These are phyloP conservation scores for Stenocarpella maydis DNA, from an alignment of 2,329 filamentous ascomycete genomes.

Conservation along the genomic window DNA sequence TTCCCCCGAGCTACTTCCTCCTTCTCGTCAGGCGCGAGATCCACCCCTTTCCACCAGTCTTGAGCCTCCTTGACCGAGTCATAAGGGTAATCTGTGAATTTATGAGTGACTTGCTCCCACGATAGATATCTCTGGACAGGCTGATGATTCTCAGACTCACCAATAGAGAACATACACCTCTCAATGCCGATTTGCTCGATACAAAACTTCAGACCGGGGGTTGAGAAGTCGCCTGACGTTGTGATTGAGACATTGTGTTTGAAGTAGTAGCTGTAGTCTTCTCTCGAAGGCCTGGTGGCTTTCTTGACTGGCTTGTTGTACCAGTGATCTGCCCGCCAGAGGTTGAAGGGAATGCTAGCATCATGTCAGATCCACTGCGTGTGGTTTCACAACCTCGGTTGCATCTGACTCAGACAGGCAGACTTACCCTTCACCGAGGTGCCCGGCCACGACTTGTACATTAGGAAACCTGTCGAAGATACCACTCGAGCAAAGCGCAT, in stretches of 20 bases:
- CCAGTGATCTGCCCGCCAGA: conserved; percentile 51
- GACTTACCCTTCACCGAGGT: conserved; percentile 52
- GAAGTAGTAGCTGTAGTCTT: conserved; percentile 52
- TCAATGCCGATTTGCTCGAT: conserved; percentile 49
- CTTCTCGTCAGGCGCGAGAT: conserved; percentile 42
- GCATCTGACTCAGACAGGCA: conserved; percentile 28
- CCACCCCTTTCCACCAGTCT: conserved; percentile 45
- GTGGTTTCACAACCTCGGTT: not conserved
- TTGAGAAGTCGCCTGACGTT: conserved; percentile 52
- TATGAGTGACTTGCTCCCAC: conserved; percentile 21
- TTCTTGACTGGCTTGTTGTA: conserved; percentile 53
- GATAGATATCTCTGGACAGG: too few relatives aligned
- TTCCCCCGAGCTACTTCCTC: conserved; percentile 42
- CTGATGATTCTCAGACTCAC: conserved; percentile 39
- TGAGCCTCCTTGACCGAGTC: conserved; percentile 45
- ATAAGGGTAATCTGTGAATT: conserved; percentile 45
- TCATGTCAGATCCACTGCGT: not conserved
- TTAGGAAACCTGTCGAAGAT: conserved; percentile 52
- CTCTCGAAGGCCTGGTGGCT: conserved; percentile 46
- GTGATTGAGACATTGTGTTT: conserved; percentile 52
- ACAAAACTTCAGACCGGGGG: conserved; percentile 50
- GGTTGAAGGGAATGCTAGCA: conserved; percentile 53
- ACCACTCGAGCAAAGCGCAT: conserved; percentile 52
- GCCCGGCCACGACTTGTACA: conserved; percentile 52
- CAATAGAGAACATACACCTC: conserved; percentile 51